These are phyloP conservation scores for Linanthus parryae DNA, from an alignment of 148 eudicot species.

Conservation along the genomic window DNA sequence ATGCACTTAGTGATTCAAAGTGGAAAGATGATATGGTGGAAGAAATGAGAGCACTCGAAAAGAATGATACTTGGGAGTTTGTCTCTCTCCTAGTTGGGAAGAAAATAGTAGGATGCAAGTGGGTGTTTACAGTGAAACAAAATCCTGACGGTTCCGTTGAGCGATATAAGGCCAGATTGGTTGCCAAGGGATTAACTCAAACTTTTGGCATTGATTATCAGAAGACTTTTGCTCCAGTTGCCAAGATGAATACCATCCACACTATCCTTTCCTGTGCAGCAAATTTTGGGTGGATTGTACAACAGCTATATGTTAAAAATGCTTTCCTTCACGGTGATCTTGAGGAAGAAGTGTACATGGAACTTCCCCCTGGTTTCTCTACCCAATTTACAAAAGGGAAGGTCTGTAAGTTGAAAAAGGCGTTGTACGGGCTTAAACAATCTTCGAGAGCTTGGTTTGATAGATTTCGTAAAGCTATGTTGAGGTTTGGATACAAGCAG, in stretches of 20 bases:
- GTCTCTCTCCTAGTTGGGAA: background rate
- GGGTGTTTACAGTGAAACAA: background rate
- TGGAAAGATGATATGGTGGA: background rate
- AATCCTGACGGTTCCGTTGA: background rate
- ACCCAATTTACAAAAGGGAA: background rate
- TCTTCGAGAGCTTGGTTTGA: slow-evolving; percentile 3
- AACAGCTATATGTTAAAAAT: background rate
- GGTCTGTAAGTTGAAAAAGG: background rate
- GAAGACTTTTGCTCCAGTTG: too few species aligned
- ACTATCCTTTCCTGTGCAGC: background rate
- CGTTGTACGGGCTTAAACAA: background rate
- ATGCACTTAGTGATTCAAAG: too few species aligned
- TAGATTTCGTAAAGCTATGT: background rate
- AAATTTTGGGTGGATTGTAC: background rate
- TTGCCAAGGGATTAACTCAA: background rate
- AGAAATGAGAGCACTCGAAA: background rate
- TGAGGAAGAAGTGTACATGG: slow-evolving; percentile 4
- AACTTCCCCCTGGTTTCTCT: background rate
- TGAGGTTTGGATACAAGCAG: background rate
- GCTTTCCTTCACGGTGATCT: background rate
- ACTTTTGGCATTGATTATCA: background rate
- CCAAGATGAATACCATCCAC: background rate
- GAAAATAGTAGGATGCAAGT: background rate
- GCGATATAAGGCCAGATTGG: background rate
- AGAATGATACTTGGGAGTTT: background rate